Evolutionary conservation across 2,329 filamentous ascomycete genomes (phyloP), one percentile per base, ranked within the genome.

Genomic region (Fusarium coicis): DNA sequence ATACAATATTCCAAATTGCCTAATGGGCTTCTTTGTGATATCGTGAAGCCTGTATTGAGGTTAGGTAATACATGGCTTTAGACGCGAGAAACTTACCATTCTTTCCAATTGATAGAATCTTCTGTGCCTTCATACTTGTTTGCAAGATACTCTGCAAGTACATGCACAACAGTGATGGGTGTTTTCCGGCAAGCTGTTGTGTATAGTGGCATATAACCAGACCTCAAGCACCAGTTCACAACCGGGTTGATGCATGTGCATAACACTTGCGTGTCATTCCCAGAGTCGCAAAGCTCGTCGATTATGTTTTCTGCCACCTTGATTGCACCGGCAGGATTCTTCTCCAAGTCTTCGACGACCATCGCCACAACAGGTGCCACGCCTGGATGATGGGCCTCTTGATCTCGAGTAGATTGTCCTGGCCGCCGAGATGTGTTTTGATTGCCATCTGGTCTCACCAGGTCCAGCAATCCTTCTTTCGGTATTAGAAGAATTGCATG

Each of bases 401-500:
- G 19, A 12, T n/a, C 10, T 23, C n/a, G 26, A 15, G 40, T 23
- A n/a, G 10, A 16, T 65, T 16, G 59, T 37, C 21, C n/a, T 19
- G 32, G 9, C 28, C 12, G 15, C 40, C 32, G 30, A 34, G 39
- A 19, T 7, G 50, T 21, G 16, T 62, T 56, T 15, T 26, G 40
- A 28, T 10, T 14, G 18, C 4, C 21, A n/a, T 10, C 34, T 21
- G 12, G 10, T 18, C 49, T 39, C 19, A 72, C 32, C 28, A 57
- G 26, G 10, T 32, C 19, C 10, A 62, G 7, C 50, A 72, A 39
- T 1, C 26, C 23, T 30, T 40, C 54, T 26, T 64, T 68, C 3
- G 46, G 70, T 57, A 69, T 14, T 21, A 73, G 42, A 14, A 72
- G 11, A 23, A 43, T 43, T 37, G 67, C 54, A 16, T 28, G 53